Evolutionary conservation across 1,284 basidiomycete genomes (phyloP).

Genomic region (Sanguinoderma infundibulare): DNA sequence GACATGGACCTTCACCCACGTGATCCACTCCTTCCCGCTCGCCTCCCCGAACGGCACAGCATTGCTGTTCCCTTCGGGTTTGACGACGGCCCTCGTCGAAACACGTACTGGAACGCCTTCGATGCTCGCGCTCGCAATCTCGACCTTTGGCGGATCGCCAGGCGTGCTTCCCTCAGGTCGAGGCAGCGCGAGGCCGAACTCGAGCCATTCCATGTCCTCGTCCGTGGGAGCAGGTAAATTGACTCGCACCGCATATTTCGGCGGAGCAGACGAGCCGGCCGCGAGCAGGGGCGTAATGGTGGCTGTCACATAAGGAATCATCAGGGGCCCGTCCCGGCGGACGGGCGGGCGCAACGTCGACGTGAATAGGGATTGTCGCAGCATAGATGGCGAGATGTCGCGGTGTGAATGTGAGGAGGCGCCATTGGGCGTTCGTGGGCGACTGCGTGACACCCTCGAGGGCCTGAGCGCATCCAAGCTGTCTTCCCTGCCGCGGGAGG

Average conservation of each 20-base stretch:
- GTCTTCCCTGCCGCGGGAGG: slow-evolving; percentile 22
- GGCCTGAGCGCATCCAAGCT: slow-evolving; percentile 19
- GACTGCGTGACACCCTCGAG: slow-evolving; percentile 35
- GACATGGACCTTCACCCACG: slow-evolving; percentile 65
- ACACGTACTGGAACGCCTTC: slow-evolving; percentile 67
- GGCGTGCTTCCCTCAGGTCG: not conserved
- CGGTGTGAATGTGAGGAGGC: slow-evolving; percentile 14
- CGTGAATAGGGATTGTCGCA: slow-evolving; percentile 32
- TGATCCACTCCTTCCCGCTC: slow-evolving; percentile 60
- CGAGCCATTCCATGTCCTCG: slow-evolving; percentile 67
- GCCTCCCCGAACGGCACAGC: slow-evolving; percentile 52
- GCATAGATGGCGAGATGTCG: slow-evolving; percentile 28
- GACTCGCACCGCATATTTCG: slow-evolving; percentile 63
- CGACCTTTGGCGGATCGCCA: slow-evolving; percentile 45
- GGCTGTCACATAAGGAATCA: slow-evolving; percentile 63
- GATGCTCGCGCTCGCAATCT: slow-evolving; percentile 61
- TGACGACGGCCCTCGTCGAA: slow-evolving; percentile 50
- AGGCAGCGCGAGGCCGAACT: slow-evolving; percentile 70
- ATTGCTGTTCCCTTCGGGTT: slow-evolving; percentile 43
- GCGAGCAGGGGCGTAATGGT: slow-evolving; percentile 55
- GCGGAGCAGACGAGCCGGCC: slow-evolving; percentile 32
- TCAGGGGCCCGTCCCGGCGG: slow-evolving; percentile 57
- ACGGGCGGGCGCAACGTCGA: slow-evolving; percentile 37
- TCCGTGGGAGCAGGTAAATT: slow-evolving; percentile 59
- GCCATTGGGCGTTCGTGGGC: slow-evolving; percentile 38